Percentiles rank a stretch among this genome's conserved stretches.
These are phyloP conservation scores for Albugo laibachii DNA, from an alignment of 352 stramenopile genomes.

Conservation along the genomic window DNA sequence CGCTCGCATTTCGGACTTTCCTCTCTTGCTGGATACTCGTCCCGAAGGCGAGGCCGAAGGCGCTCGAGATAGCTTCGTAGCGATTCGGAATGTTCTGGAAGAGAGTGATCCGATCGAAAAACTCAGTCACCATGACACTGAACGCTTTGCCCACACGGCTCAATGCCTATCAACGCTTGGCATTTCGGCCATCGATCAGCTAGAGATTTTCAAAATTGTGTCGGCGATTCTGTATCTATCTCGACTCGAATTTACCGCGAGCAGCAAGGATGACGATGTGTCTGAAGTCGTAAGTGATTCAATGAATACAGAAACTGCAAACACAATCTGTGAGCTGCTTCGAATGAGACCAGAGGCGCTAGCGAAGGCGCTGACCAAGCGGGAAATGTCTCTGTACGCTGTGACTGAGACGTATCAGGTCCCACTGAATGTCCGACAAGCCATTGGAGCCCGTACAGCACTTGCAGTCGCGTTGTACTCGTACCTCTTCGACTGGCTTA, in stretches of 20 bases:
- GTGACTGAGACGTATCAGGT: slow-evolving; percentile 69
- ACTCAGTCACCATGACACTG: slow-evolving; percentile 33
- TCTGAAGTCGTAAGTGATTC: slow-evolving; percentile 33
- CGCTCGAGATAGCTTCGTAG: slow-evolving; percentile 1
- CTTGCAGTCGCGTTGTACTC: slow-evolving; percentile 82
- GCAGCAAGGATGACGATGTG: slow-evolving; percentile 34
- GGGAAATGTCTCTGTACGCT: slow-evolving; percentile 57
- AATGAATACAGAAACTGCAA: slow-evolving; percentile 23
- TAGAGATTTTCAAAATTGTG: slow-evolving; percentile 61
- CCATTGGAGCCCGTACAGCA: slow-evolving; percentile 52
- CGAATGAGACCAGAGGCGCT: slow-evolving; percentile 43
- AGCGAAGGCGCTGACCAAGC: slow-evolving; percentile 44
- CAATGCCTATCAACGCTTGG: slow-evolving; percentile 58
- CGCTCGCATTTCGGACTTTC: slow-evolving; percentile 59
- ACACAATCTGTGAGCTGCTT: slow-evolving; percentile 39
- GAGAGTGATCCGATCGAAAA: neutral
- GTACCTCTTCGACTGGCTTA: slow-evolving; percentile 92
- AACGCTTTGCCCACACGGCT: slow-evolving; percentile 55
- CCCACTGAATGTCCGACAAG: slow-evolving; percentile 66
- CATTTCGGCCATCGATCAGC: slow-evolving; percentile 42
- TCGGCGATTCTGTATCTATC: slow-evolving; percentile 68
- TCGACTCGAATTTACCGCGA: slow-evolving; percentile 32
- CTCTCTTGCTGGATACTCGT: slow-evolving; percentile 34
- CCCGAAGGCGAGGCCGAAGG: slow-evolving; percentile 17
- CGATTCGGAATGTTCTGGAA: neutral